Percentiles rank a stretch among this genome's conserved stretches.
These are phyloP conservation scores for Morella rubra DNA, from an alignment of 306 rosid genomes.

Conservation along the genomic window DNA sequence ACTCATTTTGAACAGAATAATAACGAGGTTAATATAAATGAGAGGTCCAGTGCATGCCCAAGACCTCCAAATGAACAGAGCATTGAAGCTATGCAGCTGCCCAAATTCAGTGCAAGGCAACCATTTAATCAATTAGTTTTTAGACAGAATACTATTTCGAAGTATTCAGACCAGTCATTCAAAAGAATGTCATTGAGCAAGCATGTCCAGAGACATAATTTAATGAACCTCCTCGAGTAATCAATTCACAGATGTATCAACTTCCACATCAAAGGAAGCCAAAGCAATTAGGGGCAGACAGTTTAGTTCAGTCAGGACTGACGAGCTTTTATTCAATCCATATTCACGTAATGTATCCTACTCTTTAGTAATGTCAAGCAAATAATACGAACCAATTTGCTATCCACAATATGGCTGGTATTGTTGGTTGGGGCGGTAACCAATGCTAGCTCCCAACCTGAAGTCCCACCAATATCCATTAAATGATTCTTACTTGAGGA, in stretches of 20 bases:
- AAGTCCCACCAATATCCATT: slow-evolving; percentile 51
- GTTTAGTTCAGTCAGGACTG: neutral
- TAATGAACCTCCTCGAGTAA: neutral
- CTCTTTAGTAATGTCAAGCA: neutral
- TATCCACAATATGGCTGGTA: slow-evolving; percentile 35
- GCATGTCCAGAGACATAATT: neutral
- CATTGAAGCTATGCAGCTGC: neutral
- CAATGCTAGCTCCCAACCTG: slow-evolving; percentile 91
- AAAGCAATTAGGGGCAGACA: neutral
- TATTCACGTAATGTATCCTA: neutral
- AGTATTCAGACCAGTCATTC: neutral
- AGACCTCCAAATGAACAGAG: neutral
- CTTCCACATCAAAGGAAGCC: neutral
- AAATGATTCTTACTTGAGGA: slow-evolving; percentile 36
- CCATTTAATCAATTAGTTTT: neutral
- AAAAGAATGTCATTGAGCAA: neutral
- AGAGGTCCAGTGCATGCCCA: neutral
- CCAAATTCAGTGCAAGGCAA: neutral
- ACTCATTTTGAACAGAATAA: neutral
- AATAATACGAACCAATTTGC: slow-evolving; percentile 63
- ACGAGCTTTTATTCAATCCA: neutral
- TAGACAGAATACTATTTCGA: neutral
- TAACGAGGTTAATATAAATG: neutral
- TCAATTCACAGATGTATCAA: neutral
- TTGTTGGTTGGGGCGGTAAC: slow-evolving; percentile 74